Conservation (phyloP, 768 basidiomycete genomes). For the Fibroporia radiculosa region DNA sequence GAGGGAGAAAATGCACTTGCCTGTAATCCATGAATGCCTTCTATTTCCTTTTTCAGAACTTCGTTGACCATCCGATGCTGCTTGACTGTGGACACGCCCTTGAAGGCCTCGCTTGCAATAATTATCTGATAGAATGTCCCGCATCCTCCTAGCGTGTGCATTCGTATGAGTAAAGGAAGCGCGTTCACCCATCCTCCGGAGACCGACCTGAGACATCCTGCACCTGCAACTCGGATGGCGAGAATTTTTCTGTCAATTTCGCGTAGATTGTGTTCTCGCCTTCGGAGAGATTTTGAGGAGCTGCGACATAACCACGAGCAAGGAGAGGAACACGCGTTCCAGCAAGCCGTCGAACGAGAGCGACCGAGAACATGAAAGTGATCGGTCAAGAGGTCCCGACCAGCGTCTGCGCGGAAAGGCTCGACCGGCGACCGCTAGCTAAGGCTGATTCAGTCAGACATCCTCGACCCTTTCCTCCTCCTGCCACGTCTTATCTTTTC, state of each 20-base stretch:
- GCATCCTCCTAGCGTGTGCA: conserved; percentile 68
- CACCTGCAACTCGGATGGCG: conserved; percentile 75
- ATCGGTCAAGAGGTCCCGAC: background rate
- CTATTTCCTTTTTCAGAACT: conserved; percentile 81
- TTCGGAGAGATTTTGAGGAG: conserved; percentile 28
- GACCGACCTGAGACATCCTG: conserved; percentile 95
- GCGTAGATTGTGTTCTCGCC: conserved; percentile 66
- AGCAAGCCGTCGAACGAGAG: conserved; percentile 16
- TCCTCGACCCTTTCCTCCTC: background rate
- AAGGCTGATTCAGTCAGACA: too few relatives aligned
- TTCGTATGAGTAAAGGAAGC: background rate
- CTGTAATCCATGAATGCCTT: conserved; percentile 89
- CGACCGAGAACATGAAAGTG: conserved; percentile 18
- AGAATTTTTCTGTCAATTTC: conserved; percentile 70
- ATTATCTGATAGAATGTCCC: conserved; percentile 95
- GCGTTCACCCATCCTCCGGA: too few relatives aligned
- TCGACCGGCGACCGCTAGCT: conserved; percentile 2
- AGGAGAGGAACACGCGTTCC: conserved; percentile 4
- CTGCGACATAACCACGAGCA: conserved; percentile 12
- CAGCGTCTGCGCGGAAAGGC: background rate
- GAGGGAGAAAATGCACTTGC: too few relatives aligned
- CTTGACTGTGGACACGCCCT: conserved; percentile 80
- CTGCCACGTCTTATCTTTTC: too few relatives aligned
- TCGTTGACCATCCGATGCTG: conserved; percentile 91
- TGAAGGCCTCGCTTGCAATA: conserved; percentile 80